Evolutionary conservation across 176 grass and related monocot species (phyloP).

Genomic region (Phoenix roebelenii): DNA sequence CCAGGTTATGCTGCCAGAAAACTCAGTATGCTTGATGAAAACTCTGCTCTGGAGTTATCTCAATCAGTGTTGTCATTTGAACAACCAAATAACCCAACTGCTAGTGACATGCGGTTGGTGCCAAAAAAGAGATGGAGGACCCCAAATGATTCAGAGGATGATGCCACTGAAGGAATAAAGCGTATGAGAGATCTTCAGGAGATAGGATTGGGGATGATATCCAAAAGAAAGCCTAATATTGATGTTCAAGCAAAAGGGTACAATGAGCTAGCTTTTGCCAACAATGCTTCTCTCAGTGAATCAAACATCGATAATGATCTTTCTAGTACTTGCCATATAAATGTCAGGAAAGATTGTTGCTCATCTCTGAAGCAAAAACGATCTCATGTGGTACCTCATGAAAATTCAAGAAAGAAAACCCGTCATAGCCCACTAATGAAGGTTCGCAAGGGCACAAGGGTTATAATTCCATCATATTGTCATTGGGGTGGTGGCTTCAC

Average conservation of each 20-base stretch:
- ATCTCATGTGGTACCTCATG: conserved; percentile 63
- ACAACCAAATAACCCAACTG: conserved; percentile 31
- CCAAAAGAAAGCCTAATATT: conserved; percentile 36
- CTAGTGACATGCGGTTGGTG: not conserved
- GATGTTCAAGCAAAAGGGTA: conserved; percentile 22
- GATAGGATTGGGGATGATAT: conserved; percentile 52
- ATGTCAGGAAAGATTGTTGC: conserved; percentile 35
- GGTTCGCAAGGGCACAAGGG: conserved; percentile 52
- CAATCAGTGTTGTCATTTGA: conserved; percentile 38
- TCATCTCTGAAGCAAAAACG: conserved; percentile 60
- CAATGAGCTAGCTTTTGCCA: conserved; percentile 33
- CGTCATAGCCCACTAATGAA: conserved; percentile 47
- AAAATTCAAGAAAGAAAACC: conserved; percentile 77
- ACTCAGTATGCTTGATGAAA: conserved; percentile 32
- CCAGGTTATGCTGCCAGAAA: conserved; percentile 19
- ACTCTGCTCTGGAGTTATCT: conserved; percentile 38
- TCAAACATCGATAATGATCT: conserved; percentile 38
- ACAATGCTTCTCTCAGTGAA: conserved; percentile 25
- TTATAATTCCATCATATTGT: conserved; percentile 66
- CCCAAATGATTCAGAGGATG: conserved; percentile 49
- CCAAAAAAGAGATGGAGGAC: conserved; percentile 60
- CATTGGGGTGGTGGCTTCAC: conserved; percentile 30
- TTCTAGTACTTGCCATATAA: conserved; percentile 28
- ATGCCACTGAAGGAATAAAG: conserved; percentile 47
- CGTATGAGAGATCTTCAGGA: conserved; percentile 92